Percentiles rank a stretch among this genome's conserved stretches.
Evolutionary conservation across 768 basidiomycete genomes (phyloP).

Genomic region (Mycena vulgaris): DNA sequence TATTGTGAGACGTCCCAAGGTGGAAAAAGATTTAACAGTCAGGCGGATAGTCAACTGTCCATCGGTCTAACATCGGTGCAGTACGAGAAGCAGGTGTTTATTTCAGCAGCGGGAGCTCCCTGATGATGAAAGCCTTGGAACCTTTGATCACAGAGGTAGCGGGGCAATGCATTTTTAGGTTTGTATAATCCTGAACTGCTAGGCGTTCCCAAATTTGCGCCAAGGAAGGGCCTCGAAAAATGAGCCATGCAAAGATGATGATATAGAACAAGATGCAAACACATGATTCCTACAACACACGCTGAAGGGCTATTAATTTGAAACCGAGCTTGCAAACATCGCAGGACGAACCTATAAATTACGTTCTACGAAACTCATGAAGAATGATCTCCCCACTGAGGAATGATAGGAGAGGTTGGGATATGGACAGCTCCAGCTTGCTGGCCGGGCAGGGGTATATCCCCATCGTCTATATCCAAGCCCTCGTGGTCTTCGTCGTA

Average conservation of each 20-base stretch:
- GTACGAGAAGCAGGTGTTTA: not conserved
- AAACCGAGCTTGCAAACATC: too few species aligned
- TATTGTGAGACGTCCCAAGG: too few species aligned
- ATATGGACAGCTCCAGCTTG: not conserved
- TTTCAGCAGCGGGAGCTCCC: conserved; percentile 3
- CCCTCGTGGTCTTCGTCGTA: conserved; percentile 66
- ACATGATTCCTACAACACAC: too few species aligned
- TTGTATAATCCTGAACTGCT: too few species aligned
- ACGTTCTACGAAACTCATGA: not conserved
- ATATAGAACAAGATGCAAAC: not conserved
- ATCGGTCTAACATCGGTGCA: not conserved
- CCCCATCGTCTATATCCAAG: conserved; percentile 23
- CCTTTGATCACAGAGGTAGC: not conserved
- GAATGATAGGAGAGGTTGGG: not conserved
- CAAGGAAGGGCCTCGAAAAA: too few species aligned
- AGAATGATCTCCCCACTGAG: not conserved
- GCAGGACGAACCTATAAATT: conserved; percentile 10
- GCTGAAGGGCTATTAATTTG: too few species aligned
- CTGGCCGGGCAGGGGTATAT: not conserved
- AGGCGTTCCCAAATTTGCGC: too few species aligned
- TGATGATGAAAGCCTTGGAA: too few species aligned
- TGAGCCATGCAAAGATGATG: too few species aligned
- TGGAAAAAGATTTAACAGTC: not conserved
- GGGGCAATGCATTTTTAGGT: not conserved
- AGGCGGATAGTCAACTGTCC: conserved; percentile 5